Evolutionary conservation across 495 filamentous ascomycete genomes (phyloP).

Genomic region (Podospora pseudocomata): DNA sequence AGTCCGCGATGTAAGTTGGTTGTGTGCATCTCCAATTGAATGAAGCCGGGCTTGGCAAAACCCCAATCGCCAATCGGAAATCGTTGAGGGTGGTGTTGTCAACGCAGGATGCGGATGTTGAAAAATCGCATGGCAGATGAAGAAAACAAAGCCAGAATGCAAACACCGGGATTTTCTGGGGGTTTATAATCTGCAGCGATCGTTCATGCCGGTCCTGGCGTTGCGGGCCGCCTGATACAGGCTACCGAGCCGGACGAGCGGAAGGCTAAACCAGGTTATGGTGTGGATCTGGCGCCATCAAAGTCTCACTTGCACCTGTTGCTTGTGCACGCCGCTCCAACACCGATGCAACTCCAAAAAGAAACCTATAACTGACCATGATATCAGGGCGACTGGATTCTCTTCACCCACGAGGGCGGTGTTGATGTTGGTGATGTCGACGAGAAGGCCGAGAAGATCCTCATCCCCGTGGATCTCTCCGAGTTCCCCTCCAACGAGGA

Average conservation of each 20-base stretch:
- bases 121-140: constrained; percentile 10
- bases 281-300: constrained; percentile 22
- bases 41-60: constrained; percentile 13
- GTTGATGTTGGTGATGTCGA: constrained; percentile 99
- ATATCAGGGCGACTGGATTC: constrained; percentile 93
- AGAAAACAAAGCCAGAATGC: not conserved
- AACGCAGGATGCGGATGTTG: constrained; percentile 1
- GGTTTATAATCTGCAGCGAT: constrained; percentile 17
- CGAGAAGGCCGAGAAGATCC: constrained; percentile 95
- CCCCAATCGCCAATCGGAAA: constrained; percentile 23
- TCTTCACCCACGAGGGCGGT: constrained; percentile 99
- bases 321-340: not conserved
- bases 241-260: constrained; percentile 48
- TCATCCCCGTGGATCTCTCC: constrained; percentile 91
- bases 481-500: constrained; percentile 95
- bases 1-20: constrained; percentile 37
- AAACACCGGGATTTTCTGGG: constrained; percentile 12
- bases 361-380: constrained; percentile 13
- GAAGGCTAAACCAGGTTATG: constrained; percentile 49
- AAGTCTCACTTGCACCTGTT: not conserved
- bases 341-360: constrained; percentile 10
- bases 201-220: constrained; percentile 15
- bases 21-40: constrained; percentile 11
- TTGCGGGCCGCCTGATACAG: constrained; percentile 17
- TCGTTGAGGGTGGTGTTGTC: not conserved